Conservation (phyloP, 2,329 filamentous ascomycete genomes). For the Zymoseptoria crescenta region DNA sequence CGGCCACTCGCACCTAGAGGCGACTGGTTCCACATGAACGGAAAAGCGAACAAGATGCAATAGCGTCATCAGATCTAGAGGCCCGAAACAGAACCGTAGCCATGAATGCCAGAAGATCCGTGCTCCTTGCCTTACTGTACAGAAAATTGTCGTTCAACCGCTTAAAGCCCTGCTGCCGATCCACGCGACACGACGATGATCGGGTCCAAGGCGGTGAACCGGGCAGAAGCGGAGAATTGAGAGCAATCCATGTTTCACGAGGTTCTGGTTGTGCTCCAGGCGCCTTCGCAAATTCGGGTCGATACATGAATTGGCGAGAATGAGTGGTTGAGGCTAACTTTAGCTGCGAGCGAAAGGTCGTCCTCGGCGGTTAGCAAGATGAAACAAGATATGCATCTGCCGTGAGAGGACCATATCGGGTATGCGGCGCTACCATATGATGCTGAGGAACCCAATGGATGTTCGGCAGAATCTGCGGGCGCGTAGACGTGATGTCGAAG, state of each 20-base stretch:
- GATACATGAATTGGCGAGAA: background rate
- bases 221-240: constrained; percentile 8
- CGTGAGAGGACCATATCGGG: constrained; percentile 4
- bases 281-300: background rate
- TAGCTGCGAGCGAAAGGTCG: constrained; percentile 17
- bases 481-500: background rate
- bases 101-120: constrained; percentile 18
- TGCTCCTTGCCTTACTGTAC: constrained; percentile 7
- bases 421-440: constrained; percentile 7
- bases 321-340: constrained; percentile 19
- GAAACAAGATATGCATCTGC: constrained; percentile 19
- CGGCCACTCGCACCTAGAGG: background rate
- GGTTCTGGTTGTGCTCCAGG: background rate
- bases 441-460: background rate
- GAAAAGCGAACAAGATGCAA: constrained; percentile 13
- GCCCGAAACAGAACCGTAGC: constrained; percentile 24
- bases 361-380: constrained; percentile 24
- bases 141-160: constrained; percentile 1
- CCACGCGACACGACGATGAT: constrained; percentile 5
- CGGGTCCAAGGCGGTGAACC: constrained; percentile 11
- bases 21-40: background rate
- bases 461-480: background rate
- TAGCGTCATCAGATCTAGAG: constrained; percentile 13
- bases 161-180: constrained; percentile 7
- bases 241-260: constrained; percentile 9